These are phyloP conservation scores for Xylogone sp. DNA, from an alignment of 2,329 filamentous ascomycete species.

Conservation along the genomic window DNA sequence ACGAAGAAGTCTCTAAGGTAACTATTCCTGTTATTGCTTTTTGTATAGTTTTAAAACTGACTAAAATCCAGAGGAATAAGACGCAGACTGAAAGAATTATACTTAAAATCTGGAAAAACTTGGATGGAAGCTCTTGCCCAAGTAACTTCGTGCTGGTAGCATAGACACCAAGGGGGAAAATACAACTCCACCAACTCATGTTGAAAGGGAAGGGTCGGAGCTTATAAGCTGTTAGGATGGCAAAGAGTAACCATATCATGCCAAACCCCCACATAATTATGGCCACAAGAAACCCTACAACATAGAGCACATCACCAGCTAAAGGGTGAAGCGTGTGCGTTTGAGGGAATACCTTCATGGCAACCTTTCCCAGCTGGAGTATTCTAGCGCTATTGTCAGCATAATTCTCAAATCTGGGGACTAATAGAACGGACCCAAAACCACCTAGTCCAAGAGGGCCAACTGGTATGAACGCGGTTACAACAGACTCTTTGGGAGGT, in stretches of 20 bases:
- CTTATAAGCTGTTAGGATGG: background rate
- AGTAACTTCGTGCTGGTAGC: no score
- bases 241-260: background rate
- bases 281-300: background rate
- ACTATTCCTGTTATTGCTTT: no score
- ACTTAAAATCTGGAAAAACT: no score
- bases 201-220: background rate
- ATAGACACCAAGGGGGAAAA: no score
- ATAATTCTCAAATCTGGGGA: background rate
- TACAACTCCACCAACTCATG: no score
- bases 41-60: no score
- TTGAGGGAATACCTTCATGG: constrained; percentile 36
- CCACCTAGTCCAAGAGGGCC: constrained; percentile 63
- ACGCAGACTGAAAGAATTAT: no score
- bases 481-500: constrained; percentile 60
- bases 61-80: no score
- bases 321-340: constrained; percentile 25
- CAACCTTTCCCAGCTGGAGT: constrained; percentile 37
- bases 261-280: background rate
- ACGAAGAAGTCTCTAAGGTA: no score
- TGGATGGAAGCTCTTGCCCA: no score
- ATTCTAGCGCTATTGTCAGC: background rate
- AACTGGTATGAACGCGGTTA: constrained; percentile 63
- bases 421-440: constrained; percentile 34
- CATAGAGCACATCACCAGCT: background rate